Evolutionary conservation across 176 grass and related monocot species (phyloP).

Genomic region (Alopecurus myosuroides): DNA sequence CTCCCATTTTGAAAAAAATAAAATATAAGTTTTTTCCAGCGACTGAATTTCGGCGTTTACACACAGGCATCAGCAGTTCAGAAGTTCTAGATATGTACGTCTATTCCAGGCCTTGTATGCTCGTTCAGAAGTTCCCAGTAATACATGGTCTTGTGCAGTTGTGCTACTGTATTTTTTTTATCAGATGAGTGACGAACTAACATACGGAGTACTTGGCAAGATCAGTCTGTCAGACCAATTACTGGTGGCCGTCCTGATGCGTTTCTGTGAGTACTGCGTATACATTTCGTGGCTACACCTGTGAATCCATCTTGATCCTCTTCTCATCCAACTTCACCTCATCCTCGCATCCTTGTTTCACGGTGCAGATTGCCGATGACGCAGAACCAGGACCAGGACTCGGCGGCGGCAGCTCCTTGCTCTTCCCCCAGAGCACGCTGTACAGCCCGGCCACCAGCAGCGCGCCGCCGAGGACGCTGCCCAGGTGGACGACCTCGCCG

Average conservation of each 20-base stretch:
- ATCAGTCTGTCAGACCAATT: neutral
- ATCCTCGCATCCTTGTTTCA: neutral
- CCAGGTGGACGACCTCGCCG: slow-evolving; percentile 45
- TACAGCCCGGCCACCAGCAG: slow-evolving; percentile 49
- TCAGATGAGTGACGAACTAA: neutral
- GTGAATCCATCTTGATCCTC: neutral
- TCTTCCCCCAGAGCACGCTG: slow-evolving; percentile 50
- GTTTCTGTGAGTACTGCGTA: neutral
- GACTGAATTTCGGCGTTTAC: neutral
- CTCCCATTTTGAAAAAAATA: too few relatives aligned
- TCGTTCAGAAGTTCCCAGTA: neutral
- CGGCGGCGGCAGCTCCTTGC: neutral
- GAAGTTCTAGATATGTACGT: neutral
- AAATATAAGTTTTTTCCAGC: too few relatives aligned
- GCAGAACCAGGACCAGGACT: neutral
- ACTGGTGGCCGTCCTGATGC: neutral
- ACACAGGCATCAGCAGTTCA: neutral
- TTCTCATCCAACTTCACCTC: neutral
- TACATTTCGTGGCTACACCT: neutral
- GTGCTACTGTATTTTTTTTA: neutral
- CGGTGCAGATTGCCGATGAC: neutral
- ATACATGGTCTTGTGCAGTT: neutral
- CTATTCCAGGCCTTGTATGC: neutral
- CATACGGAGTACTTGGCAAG: neutral
- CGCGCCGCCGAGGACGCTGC: slow-evolving; percentile 47